These are phyloP conservation scores for Lactuca sativa DNA, from an alignment of 129 eudicot genomes.

Conservation along the genomic window DNA sequence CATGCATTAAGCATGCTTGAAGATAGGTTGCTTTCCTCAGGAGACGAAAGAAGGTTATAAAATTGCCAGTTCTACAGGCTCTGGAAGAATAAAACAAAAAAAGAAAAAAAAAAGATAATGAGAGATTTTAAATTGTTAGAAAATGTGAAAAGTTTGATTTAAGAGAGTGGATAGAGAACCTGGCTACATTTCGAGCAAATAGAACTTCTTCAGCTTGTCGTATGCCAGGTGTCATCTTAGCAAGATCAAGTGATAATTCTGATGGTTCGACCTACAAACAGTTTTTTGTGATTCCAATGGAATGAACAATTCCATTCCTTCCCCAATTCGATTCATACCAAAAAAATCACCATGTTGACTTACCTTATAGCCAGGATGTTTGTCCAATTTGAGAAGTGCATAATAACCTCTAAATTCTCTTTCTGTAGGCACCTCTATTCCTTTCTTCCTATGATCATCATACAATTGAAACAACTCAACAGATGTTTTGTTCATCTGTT, in stretches of 20 bases:
- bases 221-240: constrained; percentile 89
- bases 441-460: constrained; percentile 94
- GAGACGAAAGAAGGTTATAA: constrained; percentile 84
- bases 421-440: constrained; percentile 78
- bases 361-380: constrained; percentile 98
- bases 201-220: constrained; percentile 83
- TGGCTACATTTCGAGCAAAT: constrained; percentile 96
- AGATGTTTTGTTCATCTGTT: constrained; percentile 97
- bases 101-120: constrained; percentile 17
- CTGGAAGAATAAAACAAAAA: constrained; percentile 47
- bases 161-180: constrained; percentile 44
- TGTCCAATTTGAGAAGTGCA: constrained; percentile 94
- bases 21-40: constrained; percentile 79
- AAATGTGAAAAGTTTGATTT: neutral
- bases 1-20: constrained; percentile 98
- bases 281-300: neutral
- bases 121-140: neutral
- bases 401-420: constrained; percentile 96
- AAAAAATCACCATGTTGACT: too few relatives aligned
- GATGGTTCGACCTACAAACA: constrained; percentile 90
- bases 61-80: constrained; percentile 91
- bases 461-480: constrained; percentile 91
- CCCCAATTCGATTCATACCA: too few relatives aligned
- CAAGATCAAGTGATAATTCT: constrained; percentile 96
- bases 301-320: too few relatives aligned